Evolutionary conservation across 139 green algal species (phyloP).

Genomic region (Auxenochlorella pyrenoidosa): DNA sequence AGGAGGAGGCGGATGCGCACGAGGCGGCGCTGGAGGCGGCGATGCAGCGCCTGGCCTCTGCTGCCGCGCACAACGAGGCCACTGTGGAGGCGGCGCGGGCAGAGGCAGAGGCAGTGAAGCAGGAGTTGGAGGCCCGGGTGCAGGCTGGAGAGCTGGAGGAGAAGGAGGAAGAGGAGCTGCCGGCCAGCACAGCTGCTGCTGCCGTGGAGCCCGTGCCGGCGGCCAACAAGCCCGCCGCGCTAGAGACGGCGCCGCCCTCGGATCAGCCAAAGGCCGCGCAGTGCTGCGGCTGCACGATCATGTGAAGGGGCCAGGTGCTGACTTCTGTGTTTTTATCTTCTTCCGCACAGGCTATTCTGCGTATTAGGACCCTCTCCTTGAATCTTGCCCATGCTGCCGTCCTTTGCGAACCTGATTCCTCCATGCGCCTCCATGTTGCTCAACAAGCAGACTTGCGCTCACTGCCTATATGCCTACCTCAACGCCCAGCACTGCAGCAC

Average conservation of each 20-base stretch:
- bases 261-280: constrained; percentile 24
- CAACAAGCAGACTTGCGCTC: not conserved
- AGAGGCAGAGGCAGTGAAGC: not conserved
- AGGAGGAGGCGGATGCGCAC: not conserved
- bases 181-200: constrained; percentile 5
- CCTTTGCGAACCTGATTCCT: not conserved
- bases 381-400: not conserved
- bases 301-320: not conserved
- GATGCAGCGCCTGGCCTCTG: not conserved
- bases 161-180: constrained; percentile 4
- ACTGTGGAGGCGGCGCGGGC: not conserved
- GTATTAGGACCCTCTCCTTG: not conserved
- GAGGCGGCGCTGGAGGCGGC: not conserved
- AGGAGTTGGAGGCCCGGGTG: not conserved
- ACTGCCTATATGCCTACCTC: not conserved
- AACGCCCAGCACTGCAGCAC: not conserved
- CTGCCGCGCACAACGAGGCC: not conserved
- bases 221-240: not conserved
- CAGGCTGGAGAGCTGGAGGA: not conserved
- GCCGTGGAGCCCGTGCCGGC: not conserved
- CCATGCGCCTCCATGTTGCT: not conserved
- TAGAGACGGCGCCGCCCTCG: not conserved
- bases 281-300: constrained; percentile 18
- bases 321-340: not conserved
- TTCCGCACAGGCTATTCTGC: not conserved